Conservation (phyloP, 2,329 filamentous ascomycete species). For the Helminthosporium solani region DNA sequence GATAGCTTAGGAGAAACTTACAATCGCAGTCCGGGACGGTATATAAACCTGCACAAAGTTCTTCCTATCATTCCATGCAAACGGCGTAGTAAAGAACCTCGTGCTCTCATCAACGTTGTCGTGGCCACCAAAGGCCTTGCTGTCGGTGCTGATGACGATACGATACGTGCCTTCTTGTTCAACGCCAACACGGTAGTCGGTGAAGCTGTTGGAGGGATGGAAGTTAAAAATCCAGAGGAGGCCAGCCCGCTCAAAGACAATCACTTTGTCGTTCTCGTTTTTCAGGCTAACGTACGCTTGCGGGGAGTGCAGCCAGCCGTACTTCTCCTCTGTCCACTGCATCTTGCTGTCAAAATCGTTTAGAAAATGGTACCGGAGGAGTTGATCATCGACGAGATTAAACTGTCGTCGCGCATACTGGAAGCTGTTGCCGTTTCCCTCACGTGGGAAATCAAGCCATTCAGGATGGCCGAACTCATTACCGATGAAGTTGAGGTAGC, state of each 20-base stretch:
- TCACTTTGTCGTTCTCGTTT: constrained; percentile 88
- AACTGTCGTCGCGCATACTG: constrained; percentile 93
- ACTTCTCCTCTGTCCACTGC: constrained; percentile 84
- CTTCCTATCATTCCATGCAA: constrained; percentile 84
- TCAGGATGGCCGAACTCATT: constrained; percentile 99
- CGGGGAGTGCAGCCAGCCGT: constrained; percentile 81
- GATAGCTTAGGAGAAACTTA: constrained; percentile 46
- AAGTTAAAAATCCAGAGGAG: constrained; percentile 97
- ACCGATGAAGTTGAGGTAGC: constrained; percentile 97
- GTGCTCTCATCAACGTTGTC: constrained; percentile 75
- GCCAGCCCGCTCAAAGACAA: constrained; percentile 91
- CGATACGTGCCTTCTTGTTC: constrained; percentile 82
- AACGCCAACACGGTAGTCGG: constrained; percentile 89
- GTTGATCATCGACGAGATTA: constrained; percentile 81
- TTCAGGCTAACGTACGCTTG: constrained; percentile 95
- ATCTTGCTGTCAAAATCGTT: constrained; percentile 93
- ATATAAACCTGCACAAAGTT: constrained; percentile 95
- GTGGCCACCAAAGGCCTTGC: constrained; percentile 74
- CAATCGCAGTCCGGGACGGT: constrained; percentile 78
- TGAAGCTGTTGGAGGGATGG: constrained; percentile 78
- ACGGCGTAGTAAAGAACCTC: constrained; percentile 86
- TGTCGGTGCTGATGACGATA: constrained; percentile 81
- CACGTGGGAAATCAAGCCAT: constrained; percentile 97
- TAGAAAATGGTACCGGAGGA: constrained; percentile 86
- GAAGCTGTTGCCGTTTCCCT: constrained; percentile 89